Evolutionary conservation across 2,329 filamentous ascomycete genomes (phyloP).

Genomic region (Fusarium staphyleae): DNA sequence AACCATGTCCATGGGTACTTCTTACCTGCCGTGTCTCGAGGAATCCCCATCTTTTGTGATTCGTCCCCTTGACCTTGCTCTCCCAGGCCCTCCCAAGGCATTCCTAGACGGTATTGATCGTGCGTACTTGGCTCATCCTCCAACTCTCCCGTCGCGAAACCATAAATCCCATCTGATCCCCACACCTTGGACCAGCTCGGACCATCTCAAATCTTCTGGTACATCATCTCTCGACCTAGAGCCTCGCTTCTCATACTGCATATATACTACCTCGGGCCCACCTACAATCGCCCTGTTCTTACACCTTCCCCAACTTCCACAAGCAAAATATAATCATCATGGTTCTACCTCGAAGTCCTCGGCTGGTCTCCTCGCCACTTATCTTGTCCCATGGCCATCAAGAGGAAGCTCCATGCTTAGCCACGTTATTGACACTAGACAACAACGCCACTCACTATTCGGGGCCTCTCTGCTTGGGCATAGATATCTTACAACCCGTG

Average conservation of each 20-base stretch:
- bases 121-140: constrained; percentile 22
- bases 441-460: not conserved
- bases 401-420: not conserved
- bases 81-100: constrained; percentile 27
- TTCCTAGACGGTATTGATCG: constrained; percentile 25
- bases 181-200: constrained; percentile 29
- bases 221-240: constrained; percentile 20
- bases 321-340: constrained; percentile 15
- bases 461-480: not conserved
- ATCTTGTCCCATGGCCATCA: not conserved
- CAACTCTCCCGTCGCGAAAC: constrained; percentile 36
- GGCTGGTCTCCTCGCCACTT: not conserved
- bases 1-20: constrained; percentile 26
- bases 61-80: constrained; percentile 34
- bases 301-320: not conserved
- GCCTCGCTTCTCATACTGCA: constrained; percentile 11
- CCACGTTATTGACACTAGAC: not conserved
- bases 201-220: constrained; percentile 20
- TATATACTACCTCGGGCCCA: not conserved
- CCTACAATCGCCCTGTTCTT: not conserved
- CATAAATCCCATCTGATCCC: constrained; percentile 47
- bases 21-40: constrained; percentile 29
- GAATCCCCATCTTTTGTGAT: constrained; percentile 28
- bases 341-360: constrained; percentile 12
- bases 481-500: not conserved